Evolutionary conservation across 1,284 basidiomycete species (phyloP).

Genomic region (Microstroma glucosiphilum): DNA sequence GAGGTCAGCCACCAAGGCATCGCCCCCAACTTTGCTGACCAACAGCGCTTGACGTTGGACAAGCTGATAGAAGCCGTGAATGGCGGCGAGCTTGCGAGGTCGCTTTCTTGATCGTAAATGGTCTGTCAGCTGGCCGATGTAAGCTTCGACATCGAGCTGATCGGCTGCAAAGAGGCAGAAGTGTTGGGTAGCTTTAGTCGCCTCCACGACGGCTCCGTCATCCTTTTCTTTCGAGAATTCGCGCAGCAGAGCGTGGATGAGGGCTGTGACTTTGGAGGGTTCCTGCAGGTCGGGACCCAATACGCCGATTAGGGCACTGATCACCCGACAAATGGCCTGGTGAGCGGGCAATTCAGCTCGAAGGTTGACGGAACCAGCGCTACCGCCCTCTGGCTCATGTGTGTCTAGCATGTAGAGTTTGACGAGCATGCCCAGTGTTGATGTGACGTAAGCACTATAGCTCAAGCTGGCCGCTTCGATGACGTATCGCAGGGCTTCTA

Average conservation of each 20-base stretch:
- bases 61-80: conserved; percentile 91
- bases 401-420: conserved; percentile 84
- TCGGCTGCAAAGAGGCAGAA: conserved; percentile 90
- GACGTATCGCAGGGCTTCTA: conserved; percentile 77
- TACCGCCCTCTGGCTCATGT: conserved; percentile 90
- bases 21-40: conserved; percentile 89
- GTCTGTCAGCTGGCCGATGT: conserved; percentile 27
- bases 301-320: conserved; percentile 86
- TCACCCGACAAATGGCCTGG: conserved; percentile 81
- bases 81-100: conserved; percentile 83
- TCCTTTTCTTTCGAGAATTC: conserved; percentile 69
- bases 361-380: conserved; percentile 67
- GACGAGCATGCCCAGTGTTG: conserved; percentile 82
- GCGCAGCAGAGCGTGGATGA: conserved; percentile 77
- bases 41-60: conserved; percentile 88
- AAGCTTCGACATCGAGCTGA: conserved; percentile 53
- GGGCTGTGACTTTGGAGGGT: conserved; percentile 67
- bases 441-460: conserved; percentile 80
- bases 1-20: conserved; percentile 84
- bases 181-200: conserved; percentile 91
- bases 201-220: conserved; percentile 81
- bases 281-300: conserved; percentile 94
- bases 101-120: conserved; percentile 51
- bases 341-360: conserved; percentile 86
- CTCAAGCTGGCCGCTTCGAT: conserved; percentile 86